Base-by-base conservation (phyloP, 2,329 filamentous ascomycete genomes). In the Alternaria brassicae region DNA sequence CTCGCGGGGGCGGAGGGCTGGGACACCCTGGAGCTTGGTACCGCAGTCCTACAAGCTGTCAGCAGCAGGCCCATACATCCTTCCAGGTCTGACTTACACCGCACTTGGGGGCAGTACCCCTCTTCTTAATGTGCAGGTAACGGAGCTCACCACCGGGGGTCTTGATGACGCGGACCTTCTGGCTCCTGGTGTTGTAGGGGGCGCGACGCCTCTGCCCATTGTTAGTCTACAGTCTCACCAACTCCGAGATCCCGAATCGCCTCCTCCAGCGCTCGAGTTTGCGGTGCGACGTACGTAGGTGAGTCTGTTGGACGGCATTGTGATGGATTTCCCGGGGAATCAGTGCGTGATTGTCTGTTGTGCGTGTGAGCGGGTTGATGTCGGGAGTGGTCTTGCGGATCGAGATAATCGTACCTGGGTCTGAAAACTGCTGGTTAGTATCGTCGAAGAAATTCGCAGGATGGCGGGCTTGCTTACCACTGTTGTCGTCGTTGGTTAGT, bases 121-220 rank as follows among this genome's bases (percentile, higher is more conserved):
- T 91, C 92, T 99, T 99, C 91, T 98, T 98, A 87, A 97, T 93
- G 90, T 99, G 94, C 77, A 98, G 91, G 81, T 97, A 90, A 82
- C 95, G 90, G 79, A 97, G 89, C 82, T 94, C 88, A 82, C 95
- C 95, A 82, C 95, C 96, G 74, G 96, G 95, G 73, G 95, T 99
- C 89, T 73, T 76, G 71, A 76, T 71, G 64, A 78, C 72, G 81
- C 95, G 91, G 82, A 95, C 94, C 84, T 93, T 92, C 91, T 99
- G 97, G 82, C 92, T 96, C 81, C 86, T 86, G 82, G 94, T 98
- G 90, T 98, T 98, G 91, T 98, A 99, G 81, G 83, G 81, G 72
- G 84, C 82, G 76, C 83, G 80, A 77, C 84, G 81, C 76, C 84
- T 82, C 84, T 85, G 74, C 70, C 65, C 62, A 69, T 59, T 74